Percentiles rank a stretch among this genome's conserved stretches.
Conservation (phyloP, 768 basidiomycete species). For the Hericium alpestre region DNA sequence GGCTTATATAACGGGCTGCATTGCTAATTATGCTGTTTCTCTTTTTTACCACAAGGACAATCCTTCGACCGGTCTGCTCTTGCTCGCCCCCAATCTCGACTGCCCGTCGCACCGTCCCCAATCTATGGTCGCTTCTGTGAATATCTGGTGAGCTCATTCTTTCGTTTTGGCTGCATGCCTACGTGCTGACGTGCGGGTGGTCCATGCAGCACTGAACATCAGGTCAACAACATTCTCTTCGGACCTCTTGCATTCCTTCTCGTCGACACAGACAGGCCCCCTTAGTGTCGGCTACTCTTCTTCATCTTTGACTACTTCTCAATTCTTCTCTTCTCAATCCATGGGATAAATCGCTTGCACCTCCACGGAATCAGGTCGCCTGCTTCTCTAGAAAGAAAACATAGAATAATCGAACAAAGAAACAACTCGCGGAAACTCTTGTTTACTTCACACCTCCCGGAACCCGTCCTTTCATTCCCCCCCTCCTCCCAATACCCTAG, state of each 20-base stretch:
- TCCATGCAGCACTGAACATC: conserved; percentile 16
- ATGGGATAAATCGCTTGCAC: conserved; percentile 34
- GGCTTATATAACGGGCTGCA: neutral
- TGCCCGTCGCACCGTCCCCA: neutral
- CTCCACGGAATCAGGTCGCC: conserved; percentile 30
- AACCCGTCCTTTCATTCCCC: conserved; percentile 14
- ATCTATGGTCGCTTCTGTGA: conserved; percentile 16
- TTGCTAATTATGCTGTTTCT: neutral
- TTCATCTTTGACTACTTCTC: neutral
- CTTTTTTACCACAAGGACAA: neutral
- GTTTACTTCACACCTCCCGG: conserved; percentile 1
- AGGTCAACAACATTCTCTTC: conserved; percentile 46
- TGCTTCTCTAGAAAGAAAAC: conserved; percentile 20
- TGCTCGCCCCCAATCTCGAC: neutral
- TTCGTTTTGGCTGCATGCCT: neutral
- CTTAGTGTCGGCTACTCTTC: conserved; percentile 37
- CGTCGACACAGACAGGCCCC: conserved; percentile 67
- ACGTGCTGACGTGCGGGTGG: neutral
- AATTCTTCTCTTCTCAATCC: conserved; percentile 6
- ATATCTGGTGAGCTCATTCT: conserved; percentile 11
- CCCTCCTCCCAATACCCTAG: conserved; percentile 7
- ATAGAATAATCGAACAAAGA: conserved; percentile 11
- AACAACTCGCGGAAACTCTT: conserved; percentile 4
- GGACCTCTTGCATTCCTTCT: conserved; percentile 47
- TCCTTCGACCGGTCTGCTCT: neutral